Percentiles rank a stretch among this genome's conserved stretches.
Evolutionary conservation across 306 rosid genomes (phyloP).

Genomic region (Biancaea sappan): DNA sequence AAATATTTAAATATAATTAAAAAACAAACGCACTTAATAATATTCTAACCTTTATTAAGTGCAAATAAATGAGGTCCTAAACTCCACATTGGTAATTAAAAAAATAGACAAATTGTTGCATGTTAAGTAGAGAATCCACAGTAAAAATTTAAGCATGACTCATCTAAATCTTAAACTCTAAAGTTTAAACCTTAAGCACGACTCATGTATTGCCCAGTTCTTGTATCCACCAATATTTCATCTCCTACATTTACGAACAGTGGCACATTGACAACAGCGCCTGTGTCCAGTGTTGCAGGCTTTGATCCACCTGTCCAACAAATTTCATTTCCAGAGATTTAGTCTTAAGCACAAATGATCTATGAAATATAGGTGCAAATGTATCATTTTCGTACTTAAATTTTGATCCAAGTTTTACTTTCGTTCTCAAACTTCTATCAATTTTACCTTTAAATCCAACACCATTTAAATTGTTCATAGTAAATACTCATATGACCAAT

Average conservation of each 20-base stretch:
- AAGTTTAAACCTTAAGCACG: conserved; percentile 58
- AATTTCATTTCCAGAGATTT: conserved; percentile 25
- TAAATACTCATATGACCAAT: too few relatives aligned
- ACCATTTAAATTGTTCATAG: too few relatives aligned
- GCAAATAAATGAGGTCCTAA: too few relatives aligned
- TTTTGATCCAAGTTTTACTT: too few relatives aligned
- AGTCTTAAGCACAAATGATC: not conserved
- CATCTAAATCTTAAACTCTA: too few relatives aligned
- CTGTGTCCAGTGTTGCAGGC: conserved; percentile 95
- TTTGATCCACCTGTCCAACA: conserved; percentile 79
- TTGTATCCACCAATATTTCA: conserved; percentile 77
- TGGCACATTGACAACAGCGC: conserved; percentile 82
- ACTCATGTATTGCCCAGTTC: conserved; percentile 89
- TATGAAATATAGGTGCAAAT: too few relatives aligned
- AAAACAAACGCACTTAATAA: too few relatives aligned
- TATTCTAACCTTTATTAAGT: too few relatives aligned
- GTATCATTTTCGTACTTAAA: too few relatives aligned
- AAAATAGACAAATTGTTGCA: not conserved
- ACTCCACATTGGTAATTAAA: conserved; percentile 15
- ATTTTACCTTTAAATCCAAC: too few relatives aligned
- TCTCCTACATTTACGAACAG: conserved; percentile 80
- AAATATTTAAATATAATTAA: too few relatives aligned
- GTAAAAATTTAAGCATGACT: conserved; percentile 63
- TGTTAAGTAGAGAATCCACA: conserved; percentile 31
- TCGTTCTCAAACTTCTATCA: too few relatives aligned